Conservation (phyloP, 2,329 filamentous ascomycete genomes). For the Verruconis gallopava region DNA sequence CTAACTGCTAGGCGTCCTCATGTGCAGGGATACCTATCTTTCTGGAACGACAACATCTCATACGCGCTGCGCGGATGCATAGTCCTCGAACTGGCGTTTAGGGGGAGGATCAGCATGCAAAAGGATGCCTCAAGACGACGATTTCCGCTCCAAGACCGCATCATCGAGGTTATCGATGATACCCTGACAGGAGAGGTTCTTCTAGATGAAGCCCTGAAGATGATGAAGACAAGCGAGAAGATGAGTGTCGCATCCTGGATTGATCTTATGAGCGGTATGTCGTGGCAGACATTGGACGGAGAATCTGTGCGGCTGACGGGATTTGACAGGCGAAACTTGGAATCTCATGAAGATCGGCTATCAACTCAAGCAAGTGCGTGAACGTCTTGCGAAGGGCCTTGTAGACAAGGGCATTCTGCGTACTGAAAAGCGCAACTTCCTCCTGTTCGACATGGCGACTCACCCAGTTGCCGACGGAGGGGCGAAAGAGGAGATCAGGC, state of each 20-base stretch:
- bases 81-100: constrained; percentile 91
- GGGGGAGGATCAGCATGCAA: constrained; percentile 95
- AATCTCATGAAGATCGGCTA: constrained; percentile 99
- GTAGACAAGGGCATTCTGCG: constrained; percentile 98
- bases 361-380: constrained; percentile 96
- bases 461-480: constrained; percentile 93
- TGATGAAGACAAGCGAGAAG: constrained; percentile 99
- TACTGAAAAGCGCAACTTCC: constrained; percentile 98
- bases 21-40: constrained; percentile 88
- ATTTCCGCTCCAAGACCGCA: constrained; percentile 81
- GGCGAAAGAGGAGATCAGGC: constrained; percentile 93
- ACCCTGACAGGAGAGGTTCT: constrained; percentile 93
- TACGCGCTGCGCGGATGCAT: constrained; percentile 97
- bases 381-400: constrained; percentile 89
- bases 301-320: constrained; percentile 14
- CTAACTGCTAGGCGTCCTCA: constrained; percentile 12
- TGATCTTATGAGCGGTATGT: constrained; percentile 90
- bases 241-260: constrained; percentile 99
- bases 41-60: constrained; percentile 99
- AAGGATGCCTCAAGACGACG: constrained; percentile 85
- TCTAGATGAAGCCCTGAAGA: constrained; percentile 93
- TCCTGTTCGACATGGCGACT: constrained; percentile 99
- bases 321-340: constrained; percentile 78
- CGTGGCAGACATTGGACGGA: neutral
- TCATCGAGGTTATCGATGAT: constrained; percentile 96